Evolutionary conservation across 257 asterid genomes (phyloP).

Genomic region (Solanum rostratum): DNA sequence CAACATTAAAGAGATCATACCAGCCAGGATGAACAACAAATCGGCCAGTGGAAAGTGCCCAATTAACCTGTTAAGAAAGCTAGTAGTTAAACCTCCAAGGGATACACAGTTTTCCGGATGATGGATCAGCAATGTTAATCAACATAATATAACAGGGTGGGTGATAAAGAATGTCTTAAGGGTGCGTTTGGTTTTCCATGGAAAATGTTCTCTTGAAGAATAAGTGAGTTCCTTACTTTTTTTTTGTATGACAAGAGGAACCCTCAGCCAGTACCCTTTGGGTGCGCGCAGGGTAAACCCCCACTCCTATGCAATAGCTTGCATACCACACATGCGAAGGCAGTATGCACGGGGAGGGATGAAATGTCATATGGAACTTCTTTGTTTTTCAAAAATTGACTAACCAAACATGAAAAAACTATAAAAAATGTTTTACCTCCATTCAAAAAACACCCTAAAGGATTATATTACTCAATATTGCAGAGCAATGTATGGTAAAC

Average conservation of each 20-base stretch:
- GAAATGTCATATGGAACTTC: neutral
- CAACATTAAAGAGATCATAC: slow-evolving; percentile 28
- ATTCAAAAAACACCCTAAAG: neutral
- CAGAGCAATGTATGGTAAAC: neutral
- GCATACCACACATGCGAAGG: neutral
- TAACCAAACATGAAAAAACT: neutral
- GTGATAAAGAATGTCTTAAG: neutral
- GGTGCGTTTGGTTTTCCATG: neutral
- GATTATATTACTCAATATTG: neutral
- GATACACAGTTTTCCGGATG: neutral
- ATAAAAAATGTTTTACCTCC: neutral
- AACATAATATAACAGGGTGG: neutral
- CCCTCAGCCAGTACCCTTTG: too few species aligned
- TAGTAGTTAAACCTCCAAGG: neutral
- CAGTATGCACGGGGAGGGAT: neutral
- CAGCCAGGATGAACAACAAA: slow-evolving; percentile 96
- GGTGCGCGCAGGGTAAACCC: too few species aligned
- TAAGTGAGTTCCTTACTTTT: neutral
- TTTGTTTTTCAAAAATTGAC: neutral
- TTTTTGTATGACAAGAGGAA: too few species aligned
- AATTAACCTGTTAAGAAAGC: slow-evolving; percentile 51
- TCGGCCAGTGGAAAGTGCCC: slow-evolving; percentile 76
- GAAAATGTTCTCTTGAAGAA: neutral
- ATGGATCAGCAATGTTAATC: neutral
- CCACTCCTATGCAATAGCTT: too few species aligned